Conservation (phyloP, 371 early-diverging fungal genomes). For the Gilbertella persicaria region DNA sequence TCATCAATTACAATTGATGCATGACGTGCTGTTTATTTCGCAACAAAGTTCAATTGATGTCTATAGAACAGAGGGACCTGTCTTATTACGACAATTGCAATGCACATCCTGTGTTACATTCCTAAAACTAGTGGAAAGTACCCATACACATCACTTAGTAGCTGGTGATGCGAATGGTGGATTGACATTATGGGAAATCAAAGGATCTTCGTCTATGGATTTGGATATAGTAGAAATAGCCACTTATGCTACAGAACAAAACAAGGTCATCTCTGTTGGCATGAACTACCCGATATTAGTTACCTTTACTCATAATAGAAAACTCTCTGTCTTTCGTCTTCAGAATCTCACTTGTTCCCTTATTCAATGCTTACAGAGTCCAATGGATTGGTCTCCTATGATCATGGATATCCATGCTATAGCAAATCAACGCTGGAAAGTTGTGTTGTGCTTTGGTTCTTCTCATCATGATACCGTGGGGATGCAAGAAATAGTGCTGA, state of each 20-base stretch:
- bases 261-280: conserved; percentile 27
- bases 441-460: conserved; percentile 34
- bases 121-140: conserved; percentile 19
- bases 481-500: conserved; percentile 31
- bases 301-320: conserved; percentile 34
- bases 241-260: conserved; percentile 5
- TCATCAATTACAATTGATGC: conserved; percentile 14
- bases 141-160: conserved; percentile 20
- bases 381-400: conserved; percentile 37
- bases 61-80: conserved; percentile 5
- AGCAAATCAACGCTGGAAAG: conserved; percentile 25
- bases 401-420: conserved; percentile 16
- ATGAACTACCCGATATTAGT: conserved; percentile 35
- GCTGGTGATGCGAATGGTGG: conserved; percentile 49
- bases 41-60: conserved; percentile 5
- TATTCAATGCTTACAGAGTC: conserved; percentile 37
- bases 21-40: conserved; percentile 15
- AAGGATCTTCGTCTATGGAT: background rate
- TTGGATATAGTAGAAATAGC: conserved; percentile 7
- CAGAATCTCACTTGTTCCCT: conserved; percentile 5
- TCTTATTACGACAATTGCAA: background rate
- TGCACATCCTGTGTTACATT: conserved; percentile 19
- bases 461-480: background rate
- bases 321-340: conserved; percentile 32
- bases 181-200: conserved; percentile 42